Base-by-base conservation (phyloP, 495 filamentous ascomycete genomes). In the Podospora conica region DNA sequence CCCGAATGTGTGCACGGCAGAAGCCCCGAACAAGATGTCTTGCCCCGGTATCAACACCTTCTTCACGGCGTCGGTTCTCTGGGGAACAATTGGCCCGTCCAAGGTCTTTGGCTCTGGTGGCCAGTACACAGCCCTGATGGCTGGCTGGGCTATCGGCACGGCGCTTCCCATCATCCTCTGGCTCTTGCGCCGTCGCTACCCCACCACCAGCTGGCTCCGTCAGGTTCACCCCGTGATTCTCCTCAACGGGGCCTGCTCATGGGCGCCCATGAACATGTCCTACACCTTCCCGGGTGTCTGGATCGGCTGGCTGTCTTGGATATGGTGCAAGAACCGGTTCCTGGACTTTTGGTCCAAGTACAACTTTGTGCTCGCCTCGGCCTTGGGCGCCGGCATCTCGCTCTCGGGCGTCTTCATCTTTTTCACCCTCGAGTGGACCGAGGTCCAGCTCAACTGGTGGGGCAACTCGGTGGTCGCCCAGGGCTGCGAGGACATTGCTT, bases 31-130 rank as follows among this genome's bases (percentile, higher is more conserved):
- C 69, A 70, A 72, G 18, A 76, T 78, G 67, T 73, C 72, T 10
- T 79, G 77, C 65, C 77, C 77, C 1, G 73, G 72, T 18, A 69
- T 76, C 65, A 74, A 77, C 64, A 77, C 75, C 23, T 78, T 79
- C 65, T 78, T 79, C 68, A 76, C 76, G 1, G 76, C 77, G 9
- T 70, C 76, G 1, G 76, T 79, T 1, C 68, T 79, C 23, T 79
- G 77, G 77, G 77, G 77, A 6, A 79, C 77, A 22, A 74, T 79
- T 22, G 77, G 77, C 10, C 77, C 77, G 15, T 67, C 68, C 60
- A 79, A 77, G 66, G 68, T 79, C 15, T 79, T 75, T 58, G 77
- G 76, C n/a, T 22, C 24, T 12, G 67, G 62, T 3, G 77, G 77
- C n/a, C 75, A 76, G 65, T 79, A 79, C 68, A 73, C 72, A 8